Conservation (phyloP, 371 early-diverging fungal genomes). For the Mucor plumbeus region DNA sequence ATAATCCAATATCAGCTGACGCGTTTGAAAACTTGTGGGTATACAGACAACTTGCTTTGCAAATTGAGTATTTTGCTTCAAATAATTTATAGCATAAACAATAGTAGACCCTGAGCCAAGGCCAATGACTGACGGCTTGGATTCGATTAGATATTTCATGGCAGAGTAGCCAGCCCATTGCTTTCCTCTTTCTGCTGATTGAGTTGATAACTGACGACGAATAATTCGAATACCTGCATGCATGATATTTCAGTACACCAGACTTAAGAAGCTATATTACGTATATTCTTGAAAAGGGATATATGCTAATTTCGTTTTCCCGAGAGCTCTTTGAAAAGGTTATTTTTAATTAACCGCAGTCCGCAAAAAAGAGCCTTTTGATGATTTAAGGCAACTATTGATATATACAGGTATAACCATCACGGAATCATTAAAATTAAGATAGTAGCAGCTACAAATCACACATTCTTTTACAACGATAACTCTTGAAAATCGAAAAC, state of each 20-base stretch:
- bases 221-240: neutral
- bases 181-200: constrained; percentile 58
- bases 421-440: too few relatives aligned
- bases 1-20: constrained; percentile 71
- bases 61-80: constrained; percentile 62
- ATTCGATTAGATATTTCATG: constrained; percentile 73
- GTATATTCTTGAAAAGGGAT: neutral
- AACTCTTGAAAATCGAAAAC: too few relatives aligned
- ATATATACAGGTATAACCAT: too few relatives aligned
- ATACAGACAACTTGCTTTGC: constrained; percentile 67
- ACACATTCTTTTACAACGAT: too few relatives aligned
- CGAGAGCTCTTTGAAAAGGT: neutral
- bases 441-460: too few relatives aligned
- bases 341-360: neutral
- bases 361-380: neutral
- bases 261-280: neutral
- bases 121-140: constrained; percentile 73
- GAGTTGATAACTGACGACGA: neutral
- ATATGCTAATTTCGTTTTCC: constrained; percentile 1
- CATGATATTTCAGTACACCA: neutral
- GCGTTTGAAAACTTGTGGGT: constrained; percentile 91
- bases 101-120: constrained; percentile 92
- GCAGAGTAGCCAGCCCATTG: constrained; percentile 80
- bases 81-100: constrained; percentile 80
- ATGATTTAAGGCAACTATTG: neutral